These are phyloP conservation scores for Datisca glomerata DNA, from an alignment of 306 rosid genomes.

Conservation along the genomic window DNA sequence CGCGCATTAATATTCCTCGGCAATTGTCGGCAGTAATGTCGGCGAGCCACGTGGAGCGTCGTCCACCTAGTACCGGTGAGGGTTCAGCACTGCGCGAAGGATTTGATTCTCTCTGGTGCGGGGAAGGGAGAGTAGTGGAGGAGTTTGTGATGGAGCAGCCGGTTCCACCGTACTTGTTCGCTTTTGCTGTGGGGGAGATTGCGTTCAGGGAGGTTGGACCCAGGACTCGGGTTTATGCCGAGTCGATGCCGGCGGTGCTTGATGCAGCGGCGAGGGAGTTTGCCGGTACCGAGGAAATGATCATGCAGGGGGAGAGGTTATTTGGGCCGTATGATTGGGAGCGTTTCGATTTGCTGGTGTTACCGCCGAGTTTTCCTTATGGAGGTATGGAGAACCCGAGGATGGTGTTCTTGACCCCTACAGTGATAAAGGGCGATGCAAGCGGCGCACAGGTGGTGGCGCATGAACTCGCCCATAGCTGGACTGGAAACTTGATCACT, in stretches of 20 bases:
- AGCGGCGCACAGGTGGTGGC: constrained; percentile 89
- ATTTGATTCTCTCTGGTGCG: constrained; percentile 32
- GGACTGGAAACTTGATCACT: constrained; percentile 96
- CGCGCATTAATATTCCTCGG: constrained; percentile 43
- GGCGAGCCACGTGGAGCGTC: constrained; percentile 40
- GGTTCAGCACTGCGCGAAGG: constrained; percentile 22
- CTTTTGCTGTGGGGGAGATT: constrained; percentile 70
- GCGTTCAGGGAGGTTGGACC: constrained; percentile 79
- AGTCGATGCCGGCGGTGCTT: constrained; percentile 35
- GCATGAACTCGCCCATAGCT: constrained; percentile 91
- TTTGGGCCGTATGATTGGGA: constrained; percentile 81
- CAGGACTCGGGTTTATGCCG: constrained; percentile 76
- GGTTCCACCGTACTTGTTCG: constrained; percentile 81
- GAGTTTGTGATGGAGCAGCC: constrained; percentile 90
- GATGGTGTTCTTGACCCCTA: constrained; percentile 87
- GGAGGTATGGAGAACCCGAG: constrained; percentile 98
- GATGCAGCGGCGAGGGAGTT: constrained; percentile 72
- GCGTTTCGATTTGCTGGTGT: constrained; percentile 72
- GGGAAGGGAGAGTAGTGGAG: constrained; percentile 60
- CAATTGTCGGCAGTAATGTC: constrained; percentile 71
- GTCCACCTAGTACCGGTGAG: constrained; percentile 32
- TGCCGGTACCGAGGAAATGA: constrained; percentile 71
- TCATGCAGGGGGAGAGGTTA: constrained; percentile 65
- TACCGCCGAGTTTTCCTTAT: constrained; percentile 91
- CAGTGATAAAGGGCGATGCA: constrained; percentile 79